Evolutionary conservation across 1,139 yeast species (phyloP).

Genomic region (Kodamaea arcana): DNA sequence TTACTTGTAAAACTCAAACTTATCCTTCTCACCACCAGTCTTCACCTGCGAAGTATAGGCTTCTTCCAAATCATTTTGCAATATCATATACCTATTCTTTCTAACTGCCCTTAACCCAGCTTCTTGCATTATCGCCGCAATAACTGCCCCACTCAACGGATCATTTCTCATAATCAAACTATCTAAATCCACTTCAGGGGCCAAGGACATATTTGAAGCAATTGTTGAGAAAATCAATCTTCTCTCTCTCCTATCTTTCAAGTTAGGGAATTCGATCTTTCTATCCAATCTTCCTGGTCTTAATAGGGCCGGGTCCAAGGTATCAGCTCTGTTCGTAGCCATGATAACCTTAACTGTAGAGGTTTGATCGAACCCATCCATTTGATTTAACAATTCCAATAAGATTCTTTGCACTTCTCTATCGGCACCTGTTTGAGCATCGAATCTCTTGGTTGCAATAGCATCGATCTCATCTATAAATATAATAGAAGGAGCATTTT

Average conservation of each 20-base stretch:
- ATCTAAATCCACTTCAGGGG: constrained; percentile 96
- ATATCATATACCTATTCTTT: constrained; percentile 92
- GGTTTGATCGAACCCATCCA: constrained; percentile 98
- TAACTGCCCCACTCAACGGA: constrained; percentile 94
- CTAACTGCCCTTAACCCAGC: constrained; percentile 98
- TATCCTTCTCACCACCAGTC: constrained; percentile 91
- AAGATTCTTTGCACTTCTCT: constrained; percentile 98
- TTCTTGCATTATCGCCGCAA: constrained; percentile 99
- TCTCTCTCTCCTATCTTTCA: constrained; percentile 96
- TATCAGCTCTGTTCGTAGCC: constrained; percentile 99
- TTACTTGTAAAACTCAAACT: constrained; percentile 93
- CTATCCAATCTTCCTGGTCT: constrained; percentile 99
- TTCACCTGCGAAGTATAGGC: constrained; percentile 96
- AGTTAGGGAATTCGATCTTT: constrained; percentile 93
- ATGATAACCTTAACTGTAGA: constrained; percentile 95
- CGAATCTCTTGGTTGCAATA: constrained; percentile 97
- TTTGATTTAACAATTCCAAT: constrained; percentile 92
- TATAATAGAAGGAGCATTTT: constrained; percentile 93
- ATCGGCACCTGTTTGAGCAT: constrained; percentile 99
- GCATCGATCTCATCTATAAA: constrained; percentile 91
- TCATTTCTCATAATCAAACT: constrained; percentile 93
- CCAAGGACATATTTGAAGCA: constrained; percentile 96
- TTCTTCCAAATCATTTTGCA: constrained; percentile 94
- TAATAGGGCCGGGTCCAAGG: constrained; percentile 92
- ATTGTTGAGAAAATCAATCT: constrained; percentile 92